Evolutionary conservation across 768 basidiomycete species (phyloP), one percentile per base, ranked within the genome.

Genomic region (Hypholoma sublateritium): DNA sequence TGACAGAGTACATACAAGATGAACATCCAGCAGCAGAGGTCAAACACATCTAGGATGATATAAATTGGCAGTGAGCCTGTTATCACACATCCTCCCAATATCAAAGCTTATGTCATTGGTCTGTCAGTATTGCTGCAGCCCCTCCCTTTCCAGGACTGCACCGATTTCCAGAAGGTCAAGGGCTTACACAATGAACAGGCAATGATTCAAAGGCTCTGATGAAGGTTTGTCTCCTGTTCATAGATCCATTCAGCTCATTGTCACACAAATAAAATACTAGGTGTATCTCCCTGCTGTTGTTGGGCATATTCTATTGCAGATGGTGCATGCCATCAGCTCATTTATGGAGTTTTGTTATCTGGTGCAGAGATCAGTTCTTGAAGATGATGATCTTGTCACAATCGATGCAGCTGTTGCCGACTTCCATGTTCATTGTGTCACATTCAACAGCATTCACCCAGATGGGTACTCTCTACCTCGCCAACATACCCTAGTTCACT

Each of bases 281-380:
- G 35, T 36, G 7, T 69, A 61, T 32, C 55, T 69, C 5, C 57
- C 64, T 21, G 61, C 65, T 5, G 62, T 67, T 24, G 13, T 34
- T 0, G 66, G 63, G 2, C 54, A 58, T 21, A 43, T 68, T 1
- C 65, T 62, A 16, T 11, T 39, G 3, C 21, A 59, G 42, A 62
- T 67, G 56, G 46, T 73, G 0, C 24, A 49, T 4, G 64, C 65
- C 1, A 48, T 70, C 4, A 49, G 52, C 8, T 65, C 69, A 2
- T 59, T 77, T 19, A 44, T 78, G 0, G 73, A 78, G 34, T 73
- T 74, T 55, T 70, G 70, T 19, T 74, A 73, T 48, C 63, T 74
- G 12, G 70, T 69, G 2, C 68, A 67, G 6, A 63, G 65, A 5
- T 56, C 55, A 13, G 37, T 59, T 45, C 67, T 34, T 11, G 59